These are phyloP conservation scores for Porosira glacialis DNA, from an alignment of 352 stramenopile species.

Conservation along the genomic window DNA sequence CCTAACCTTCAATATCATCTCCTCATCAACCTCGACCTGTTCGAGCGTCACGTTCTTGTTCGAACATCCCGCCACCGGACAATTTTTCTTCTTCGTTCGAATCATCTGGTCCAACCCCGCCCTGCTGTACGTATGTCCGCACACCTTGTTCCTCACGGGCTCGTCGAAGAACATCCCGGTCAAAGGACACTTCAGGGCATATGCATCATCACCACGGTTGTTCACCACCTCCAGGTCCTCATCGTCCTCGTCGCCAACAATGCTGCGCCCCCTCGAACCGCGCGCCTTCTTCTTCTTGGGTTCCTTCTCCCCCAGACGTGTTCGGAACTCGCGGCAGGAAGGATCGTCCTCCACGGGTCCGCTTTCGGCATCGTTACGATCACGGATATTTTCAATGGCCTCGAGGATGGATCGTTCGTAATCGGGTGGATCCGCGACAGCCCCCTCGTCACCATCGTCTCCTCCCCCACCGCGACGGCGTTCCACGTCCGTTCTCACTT, in stretches of 20 bases:
- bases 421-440: too few species aligned
- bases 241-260: constrained; percentile 57
- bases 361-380: constrained; percentile 13
- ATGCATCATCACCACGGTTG: constrained; percentile 23
- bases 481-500: too few species aligned
- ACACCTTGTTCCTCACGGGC: constrained; percentile 67
- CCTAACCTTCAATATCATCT: constrained; percentile 54
- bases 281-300: constrained; percentile 19
- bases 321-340: constrained; percentile 34
- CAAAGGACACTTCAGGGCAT: constrained; percentile 70
- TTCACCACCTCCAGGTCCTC: constrained; percentile 48
- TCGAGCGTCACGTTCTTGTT: constrained; percentile 41
- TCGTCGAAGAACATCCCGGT: constrained; percentile 60
- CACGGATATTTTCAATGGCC: too few species aligned
- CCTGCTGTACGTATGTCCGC: constrained; percentile 59
- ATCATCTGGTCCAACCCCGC: constrained; percentile 56
- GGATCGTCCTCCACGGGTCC: constrained; percentile 40
- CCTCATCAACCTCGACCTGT: constrained; percentile 51
- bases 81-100: constrained; percentile 31
- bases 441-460: too few species aligned
- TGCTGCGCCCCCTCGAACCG: constrained; percentile 30
- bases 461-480: too few species aligned
- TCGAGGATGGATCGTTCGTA: too few species aligned
- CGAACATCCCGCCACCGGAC: constrained; percentile 63
- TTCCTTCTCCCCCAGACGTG: constrained; percentile 49